A percentile compares a stretch with the other conserved stretches of the same genome.
phyloP scores from a whole-genome alignment of 768 basidiomycete species.

The Trametes cingulata region DNA sequence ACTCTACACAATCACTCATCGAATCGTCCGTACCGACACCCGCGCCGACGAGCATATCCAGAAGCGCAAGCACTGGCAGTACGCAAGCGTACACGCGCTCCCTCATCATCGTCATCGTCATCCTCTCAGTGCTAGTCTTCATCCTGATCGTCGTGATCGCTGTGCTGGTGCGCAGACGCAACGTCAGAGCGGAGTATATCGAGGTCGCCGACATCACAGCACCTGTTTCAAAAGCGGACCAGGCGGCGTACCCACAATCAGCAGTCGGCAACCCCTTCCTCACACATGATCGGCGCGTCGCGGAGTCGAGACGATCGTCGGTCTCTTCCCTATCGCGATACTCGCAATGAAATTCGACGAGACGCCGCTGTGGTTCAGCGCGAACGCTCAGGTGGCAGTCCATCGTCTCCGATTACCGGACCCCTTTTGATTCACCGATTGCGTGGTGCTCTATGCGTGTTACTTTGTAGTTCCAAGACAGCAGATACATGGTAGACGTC shows the following conservation, averaged over 20 bases:
- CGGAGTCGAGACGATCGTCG: not conserved
- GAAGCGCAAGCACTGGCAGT: not conserved
- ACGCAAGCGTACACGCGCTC: not conserved
- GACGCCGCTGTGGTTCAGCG: too few relatives aligned
- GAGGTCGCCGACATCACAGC: not conserved
- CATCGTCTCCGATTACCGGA: too few relatives aligned
- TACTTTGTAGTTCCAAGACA: too few relatives aligned
- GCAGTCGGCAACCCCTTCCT: not conserved
- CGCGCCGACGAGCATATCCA: not conserved
- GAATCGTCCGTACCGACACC: not conserved
- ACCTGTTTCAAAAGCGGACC: not conserved
- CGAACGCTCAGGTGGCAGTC: too few relatives aligned
- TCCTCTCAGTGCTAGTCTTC: not conserved
- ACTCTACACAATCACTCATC: not conserved
- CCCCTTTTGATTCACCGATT: too few relatives aligned
- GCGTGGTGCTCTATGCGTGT: too few relatives aligned
- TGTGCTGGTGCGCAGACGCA: not conserved
- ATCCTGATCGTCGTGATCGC: not conserved
- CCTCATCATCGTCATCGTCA: not conserved
- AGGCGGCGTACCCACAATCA: not conserved
- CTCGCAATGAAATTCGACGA: not conserved
- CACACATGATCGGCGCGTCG: not conserved
- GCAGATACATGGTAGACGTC: too few relatives aligned
- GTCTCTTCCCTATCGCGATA: conserved; percentile 1
- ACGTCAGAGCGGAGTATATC: not conserved